Base-by-base conservation (phyloP, 2,329 filamentous ascomycete genomes). In the Rugonectria rugulosa region DNA sequence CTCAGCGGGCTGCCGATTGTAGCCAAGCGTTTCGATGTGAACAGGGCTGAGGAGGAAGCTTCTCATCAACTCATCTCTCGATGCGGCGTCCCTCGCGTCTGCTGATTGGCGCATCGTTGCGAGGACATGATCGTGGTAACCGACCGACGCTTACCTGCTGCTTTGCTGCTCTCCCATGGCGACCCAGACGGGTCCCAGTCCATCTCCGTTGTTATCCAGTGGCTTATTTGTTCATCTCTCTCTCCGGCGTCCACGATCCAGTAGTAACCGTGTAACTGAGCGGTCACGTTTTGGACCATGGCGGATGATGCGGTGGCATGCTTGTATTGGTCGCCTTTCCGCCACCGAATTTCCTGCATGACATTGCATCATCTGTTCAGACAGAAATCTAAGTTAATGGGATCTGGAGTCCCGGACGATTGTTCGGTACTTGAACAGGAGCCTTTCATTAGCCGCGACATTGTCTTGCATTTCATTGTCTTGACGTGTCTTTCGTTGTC, bases 171-270 rank as follows among this genome's bases (percentile, higher is more conserved):
- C n/a, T n/a, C n/a, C n/a, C n/a, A n/a, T n/a, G 15, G 17, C 14
- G 20, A 17, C 19, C 40, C 24, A 42, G 40, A 21, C 40, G 27
- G 26, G 31, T 42, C 21, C 29, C 36, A 43, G 49, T 41, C 57
- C 46, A 54, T 55, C 63, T 59, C 34, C 51, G 57, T 48, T 53
- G 57, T 43, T 62, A 21, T 46, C 53, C 55, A 53, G 41, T 40
- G 47, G 46, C 17, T 47, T 43, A 29, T 45, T 51, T 61, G 41
- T 59, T 68, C 66, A 63, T 65, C 53, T 62, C 50, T 45, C 41
- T 34, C 21, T 26, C 17, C 17, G 20, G 19, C 9, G 15, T 32
- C 20, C 27, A 8, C 36, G 36, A 26, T 34, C 32, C 20, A 40
- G 29, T 15, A 20, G 24, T 36, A n/a, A n/a, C n/a, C n/a, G n/a